These are phyloP conservation scores for Fonsecaea nubica DNA, from an alignment of 2,329 filamentous ascomycete species.

Conservation along the genomic window DNA sequence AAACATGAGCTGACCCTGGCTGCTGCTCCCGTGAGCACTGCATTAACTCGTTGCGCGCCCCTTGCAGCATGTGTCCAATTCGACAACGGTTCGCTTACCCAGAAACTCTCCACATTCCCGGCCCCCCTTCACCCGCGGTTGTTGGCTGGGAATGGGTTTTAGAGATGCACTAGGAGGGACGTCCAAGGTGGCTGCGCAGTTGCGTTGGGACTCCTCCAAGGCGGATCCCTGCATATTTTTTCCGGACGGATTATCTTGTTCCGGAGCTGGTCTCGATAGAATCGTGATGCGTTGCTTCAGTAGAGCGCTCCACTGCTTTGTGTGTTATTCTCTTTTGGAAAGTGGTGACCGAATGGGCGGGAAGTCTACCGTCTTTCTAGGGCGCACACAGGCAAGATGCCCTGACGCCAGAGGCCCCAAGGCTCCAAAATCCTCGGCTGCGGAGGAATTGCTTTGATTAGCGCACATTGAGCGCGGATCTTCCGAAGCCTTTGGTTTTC, in stretches of 20 bases:
- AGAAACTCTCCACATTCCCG: background rate
- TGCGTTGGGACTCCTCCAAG: background rate
- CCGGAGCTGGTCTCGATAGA: slow-evolving; percentile 3
- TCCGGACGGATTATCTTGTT: slow-evolving; percentile 16
- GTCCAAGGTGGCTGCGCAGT: slow-evolving; percentile 3
- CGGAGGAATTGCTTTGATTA: slow-evolving; percentile 4
- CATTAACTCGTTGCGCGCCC: slow-evolving; percentile 1
- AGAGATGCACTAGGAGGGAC: slow-evolving; percentile 2
- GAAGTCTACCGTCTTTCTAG: background rate
- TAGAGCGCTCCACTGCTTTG: background rate
- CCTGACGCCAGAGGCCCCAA: background rate
- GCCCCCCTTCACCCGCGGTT: background rate
- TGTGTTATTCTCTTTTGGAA: slow-evolving; percentile 6
- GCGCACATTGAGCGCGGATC: slow-evolving; percentile 8
- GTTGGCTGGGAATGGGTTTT: slow-evolving; percentile 8
- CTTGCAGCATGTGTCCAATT: slow-evolving; percentile 7
- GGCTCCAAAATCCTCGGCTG: slow-evolving; percentile 8
- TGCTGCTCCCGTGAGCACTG: slow-evolving; percentile 8
- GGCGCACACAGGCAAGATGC: slow-evolving; percentile 6
- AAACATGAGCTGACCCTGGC: background rate
- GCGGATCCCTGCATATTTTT: slow-evolving; percentile 1
- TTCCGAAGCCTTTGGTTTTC: background rate
- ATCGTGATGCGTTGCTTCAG: slow-evolving; percentile 1
- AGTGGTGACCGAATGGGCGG: slow-evolving; percentile 1
- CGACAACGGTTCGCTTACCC: slow-evolving; percentile 7